A percentile compares a stretch with the other conserved stretches of the same genome.
phyloP scores from a whole-genome alignment of 2,329 filamentous ascomycete species.

The Periglandula ipomoeae region DNA sequence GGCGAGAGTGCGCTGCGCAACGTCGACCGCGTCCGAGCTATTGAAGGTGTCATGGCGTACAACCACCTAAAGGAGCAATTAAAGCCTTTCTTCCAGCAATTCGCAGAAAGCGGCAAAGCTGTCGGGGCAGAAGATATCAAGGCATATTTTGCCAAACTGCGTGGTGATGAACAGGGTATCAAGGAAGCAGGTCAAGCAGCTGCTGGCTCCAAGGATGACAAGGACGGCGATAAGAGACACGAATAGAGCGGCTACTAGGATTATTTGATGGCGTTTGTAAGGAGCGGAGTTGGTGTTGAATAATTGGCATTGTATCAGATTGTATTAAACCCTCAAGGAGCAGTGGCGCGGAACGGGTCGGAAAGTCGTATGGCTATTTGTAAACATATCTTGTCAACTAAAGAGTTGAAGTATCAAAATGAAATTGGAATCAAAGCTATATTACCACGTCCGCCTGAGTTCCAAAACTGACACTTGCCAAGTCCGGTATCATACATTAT shows the following conservation, averaged over 20 bases:
- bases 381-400: no score
- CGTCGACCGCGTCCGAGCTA: conserved; percentile 84
- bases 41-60: conserved; percentile 97
- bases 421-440: no score
- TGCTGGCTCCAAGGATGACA: conserved; percentile 23
- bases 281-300: neutral
- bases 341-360: no score
- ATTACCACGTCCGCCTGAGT: no score
- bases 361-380: no score
- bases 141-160: conserved; percentile 85
- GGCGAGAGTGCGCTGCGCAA: conserved; percentile 88
- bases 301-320: neutral
- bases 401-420: no score
- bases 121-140: conserved; percentile 96
- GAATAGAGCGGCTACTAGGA: conserved; percentile 47
- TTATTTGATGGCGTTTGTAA: neutral
- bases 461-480: no score
- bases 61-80: conserved; percentile 93
- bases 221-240: conserved; percentile 27
- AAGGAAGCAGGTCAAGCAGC: conserved; percentile 50
- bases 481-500: neutral
- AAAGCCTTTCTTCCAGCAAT: conserved; percentile 89
- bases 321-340: no score
- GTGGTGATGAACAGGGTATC: conserved; percentile 75
- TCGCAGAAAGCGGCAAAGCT: conserved; percentile 79